Base-by-base conservation (phyloP, 805 yeast genomes). In the Candida schatavii region DNA sequence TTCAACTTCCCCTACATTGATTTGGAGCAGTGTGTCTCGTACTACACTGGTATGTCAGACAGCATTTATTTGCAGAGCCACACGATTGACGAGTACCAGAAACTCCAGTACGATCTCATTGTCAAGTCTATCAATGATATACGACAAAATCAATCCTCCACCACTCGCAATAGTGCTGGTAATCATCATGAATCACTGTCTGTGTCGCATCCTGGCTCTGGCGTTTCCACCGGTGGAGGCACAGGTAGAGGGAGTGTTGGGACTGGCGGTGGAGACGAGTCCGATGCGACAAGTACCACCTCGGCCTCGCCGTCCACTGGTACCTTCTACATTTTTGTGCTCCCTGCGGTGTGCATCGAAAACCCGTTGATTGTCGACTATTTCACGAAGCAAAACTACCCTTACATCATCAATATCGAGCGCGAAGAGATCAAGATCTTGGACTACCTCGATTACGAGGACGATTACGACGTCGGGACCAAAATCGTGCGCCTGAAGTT, bases 351-450 rank as follows among this genome's bases (percentile, higher is more conserved):
- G 14, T 35, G 28, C 17, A 38, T 48, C 33, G 48, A 47, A 21
- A 35, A 46, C 28, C 30, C 35, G 13, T 33, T 31, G 6, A 22
- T 44, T 5, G 29, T 50, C 19, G 42, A 43, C 9, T 48, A 35
- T 23, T 37, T 50, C 13, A 13, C 5, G 10, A 10, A 37, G 9
- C 35, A 41, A 18, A 19, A 39, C 25, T 39, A 38, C 34, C 32
- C 40, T 4, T 40, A 42, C 26, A 40, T 51, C 9, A 40, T 51
- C 19, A 39, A 48, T 25, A 42, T 51, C n/a, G 49, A 50, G 31
- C 45, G 52, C 18, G 56, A 51, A 13, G 51, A 43, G 31, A 30
- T 35, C 19, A 37, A 49, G 3, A 46, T 51, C 15, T 44, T 46
- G 37, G 41, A 29, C 19, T 47, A 49, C 29, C 19, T 47, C 29